Percentiles rank a stretch among this genome's conserved stretches.
These are phyloP conservation scores for Cyamopsis tetragonoloba DNA, from an alignment of 306 rosid species.

Conservation along the genomic window DNA sequence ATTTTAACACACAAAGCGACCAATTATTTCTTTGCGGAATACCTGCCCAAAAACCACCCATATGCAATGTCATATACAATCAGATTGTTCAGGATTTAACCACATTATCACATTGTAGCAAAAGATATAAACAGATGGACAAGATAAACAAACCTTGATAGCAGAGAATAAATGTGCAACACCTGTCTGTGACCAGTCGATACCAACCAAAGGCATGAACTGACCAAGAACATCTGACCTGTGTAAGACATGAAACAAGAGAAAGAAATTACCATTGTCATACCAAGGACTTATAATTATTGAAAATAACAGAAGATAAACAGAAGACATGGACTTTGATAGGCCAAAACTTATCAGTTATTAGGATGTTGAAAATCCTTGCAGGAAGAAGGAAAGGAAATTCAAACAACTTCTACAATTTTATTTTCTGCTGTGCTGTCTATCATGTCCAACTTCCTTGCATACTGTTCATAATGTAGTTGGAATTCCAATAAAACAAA, in stretches of 20 bases:
- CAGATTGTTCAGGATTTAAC: conserved; percentile 18
- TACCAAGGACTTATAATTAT: background rate
- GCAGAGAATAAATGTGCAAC: conserved; percentile 95
- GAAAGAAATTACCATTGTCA: conserved; percentile 15
- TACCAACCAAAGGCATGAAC: conserved; percentile 98
- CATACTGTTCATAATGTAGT: background rate
- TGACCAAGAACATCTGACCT: conserved; percentile 99
- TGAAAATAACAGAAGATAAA: background rate
- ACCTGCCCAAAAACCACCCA: conserved; percentile 16
- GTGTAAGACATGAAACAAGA: conserved; percentile 35
- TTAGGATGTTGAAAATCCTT: conserved; percentile 6
- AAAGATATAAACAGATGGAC: conserved; percentile 22
- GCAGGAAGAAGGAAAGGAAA: background rate
- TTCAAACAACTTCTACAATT: background rate
- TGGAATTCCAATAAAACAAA: background rate
- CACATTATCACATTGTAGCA: conserved; percentile 12
- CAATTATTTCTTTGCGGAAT: conserved; percentile 4
- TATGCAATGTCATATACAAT: conserved; percentile 5
- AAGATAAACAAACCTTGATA: conserved; percentile 66
- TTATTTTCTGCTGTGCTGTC: background rate
- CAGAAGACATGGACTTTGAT: background rate
- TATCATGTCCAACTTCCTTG: background rate
- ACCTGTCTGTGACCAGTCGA: conserved; percentile 98
- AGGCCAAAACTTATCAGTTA: background rate
- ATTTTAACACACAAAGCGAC: conserved; percentile 24